Base-by-base conservation (phyloP, 164 flowering plant genomes). In the Magnolia changhungtana region DNA sequence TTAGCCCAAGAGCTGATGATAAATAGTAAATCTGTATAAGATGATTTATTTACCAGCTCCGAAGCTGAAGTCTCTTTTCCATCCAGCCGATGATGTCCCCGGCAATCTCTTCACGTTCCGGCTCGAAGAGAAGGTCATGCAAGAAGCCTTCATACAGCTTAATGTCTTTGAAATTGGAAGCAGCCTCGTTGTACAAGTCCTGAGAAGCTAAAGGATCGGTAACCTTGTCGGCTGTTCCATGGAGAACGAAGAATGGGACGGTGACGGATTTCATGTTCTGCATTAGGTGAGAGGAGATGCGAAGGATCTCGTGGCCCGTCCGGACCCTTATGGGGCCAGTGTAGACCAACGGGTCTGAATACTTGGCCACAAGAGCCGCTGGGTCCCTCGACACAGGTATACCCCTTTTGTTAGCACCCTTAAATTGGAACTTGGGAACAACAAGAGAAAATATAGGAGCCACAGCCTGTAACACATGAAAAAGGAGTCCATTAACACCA, bases 301-400 rank as follows among this genome's bases (percentile, higher is more conserved):
- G 93, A 69, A 94, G 80, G 75, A 93, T 96, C 81, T 96, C 99
- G 31, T 92, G 92, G 49, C 98, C 98, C 0, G 99, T 96, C 80
- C 99, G 87, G 73, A 93, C 96, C 80, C 99, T 87, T 13, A 96
- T 92, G 24, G 98, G 98, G 4, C 98, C 98, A 3, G 99, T 96
- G 79, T 96, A 96, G 76, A 96, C 99, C 80, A 96, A 72, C 7
- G 99, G 99, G 81, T 94, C 99, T 0, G 98, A 86, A 79, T 96
- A 94, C 82, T 96, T 94, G 52, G 98, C 99, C 74, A 84, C 9
- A 61, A 96, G 81, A 23, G 97, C 97, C 21, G 88, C 95, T 21
- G 99, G 99, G 71, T 96, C 99, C 75, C 99, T 88, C 24, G 98
- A 86, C 66, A 96, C 99, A 16, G 99, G 97, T 76, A 96, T 94